Base-by-base conservation (phyloP, 441 rosid species). In the Adansonia madagascariensis region DNA sequence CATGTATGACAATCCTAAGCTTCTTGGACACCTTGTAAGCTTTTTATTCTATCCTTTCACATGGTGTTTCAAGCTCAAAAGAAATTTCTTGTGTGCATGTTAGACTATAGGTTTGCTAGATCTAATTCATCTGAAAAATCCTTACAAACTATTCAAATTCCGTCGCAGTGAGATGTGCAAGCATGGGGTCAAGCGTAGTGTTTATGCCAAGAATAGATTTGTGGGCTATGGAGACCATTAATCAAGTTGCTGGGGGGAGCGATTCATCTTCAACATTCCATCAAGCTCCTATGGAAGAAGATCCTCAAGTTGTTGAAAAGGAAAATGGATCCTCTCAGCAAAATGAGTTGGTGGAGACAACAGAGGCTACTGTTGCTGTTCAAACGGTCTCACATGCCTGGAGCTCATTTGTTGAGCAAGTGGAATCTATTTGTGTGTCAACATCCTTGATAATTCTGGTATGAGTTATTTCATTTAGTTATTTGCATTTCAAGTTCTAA, bases 181-280 rank as follows among this genome's bases (percentile, higher is more conserved):
- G 91, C 80, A 78, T 76, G 77, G 86, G 86, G 59, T 86, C 93
- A 77, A 87, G 91, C 74, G 80, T 91, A 68, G 81, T 96, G 59
- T 96, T 90, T 85, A 89, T 94, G 98, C 98, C 99, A 55, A 86
- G 98, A 86, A 87, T 94, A 81, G 99, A 94, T 88, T 84, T 96
- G 73, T 96, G 99, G 98, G 98, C 98, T 73, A 81, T 91, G 78
- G 92, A 91, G 86, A 73, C 86, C 77, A 6, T 80, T 73, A 82
- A 76, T 60, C 78, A 85, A 68, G 83, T 77, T 53, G n/a, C 79
- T 65, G 86, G 84, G 41, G 89, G 78, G 68, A 81, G 64, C 73
- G 78, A 74, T 74, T 79, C 81, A 35, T 79, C 78, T 79, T 62
- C 79, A 20, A 22, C 61, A 39, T 76, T 81, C 31, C 52, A 75